Percentiles rank a stretch among this genome's conserved stretches.
phyloP scores from a whole-genome alignment of 139 green algal species.

The Closterium sp. region DNA sequence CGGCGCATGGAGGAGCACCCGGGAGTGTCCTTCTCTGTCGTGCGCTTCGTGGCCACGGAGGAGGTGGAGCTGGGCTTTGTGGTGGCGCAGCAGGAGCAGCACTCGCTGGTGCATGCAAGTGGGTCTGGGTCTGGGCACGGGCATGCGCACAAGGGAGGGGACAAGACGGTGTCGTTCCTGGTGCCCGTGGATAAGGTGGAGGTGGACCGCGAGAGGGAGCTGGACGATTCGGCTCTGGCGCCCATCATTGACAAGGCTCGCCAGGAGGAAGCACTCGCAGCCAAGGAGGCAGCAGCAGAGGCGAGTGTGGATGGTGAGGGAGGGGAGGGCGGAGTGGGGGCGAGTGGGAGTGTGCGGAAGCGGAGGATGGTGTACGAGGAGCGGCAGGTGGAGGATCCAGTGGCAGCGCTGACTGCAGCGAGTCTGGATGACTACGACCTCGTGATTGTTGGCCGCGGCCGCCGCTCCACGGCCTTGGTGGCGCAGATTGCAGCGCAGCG shows the following conservation, averaged over 20 bases:
- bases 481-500: conserved; percentile 6
- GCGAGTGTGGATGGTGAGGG: background rate
- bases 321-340: background rate
- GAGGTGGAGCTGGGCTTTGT: conserved; percentile 9
- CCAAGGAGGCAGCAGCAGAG: background rate
- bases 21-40: conserved; percentile 18
- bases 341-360: background rate
- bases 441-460: conserved; percentile 25
- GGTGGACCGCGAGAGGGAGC: conserved; percentile 17
- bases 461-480: conserved; percentile 5
- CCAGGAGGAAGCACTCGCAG: background rate
- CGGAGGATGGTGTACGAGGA: conserved; percentile 4
- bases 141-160: background rate
- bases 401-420: conserved; percentile 2
- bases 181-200: conserved; percentile 8
- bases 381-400: conserved; percentile 23
- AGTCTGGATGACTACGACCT: conserved; percentile 24
- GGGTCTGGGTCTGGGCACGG: background rate
- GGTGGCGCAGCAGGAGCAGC: conserved; percentile 8
- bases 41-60: conserved; percentile 26
- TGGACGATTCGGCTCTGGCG: conserved; percentile 8
- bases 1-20: conserved; percentile 44
- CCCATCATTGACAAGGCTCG: background rate
- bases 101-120: background rate
- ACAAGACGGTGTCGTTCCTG: background rate